phyloP scores from a whole-genome alignment of 2,329 filamentous ascomycete genomes.

The Rugonectria rugulosa region DNA sequence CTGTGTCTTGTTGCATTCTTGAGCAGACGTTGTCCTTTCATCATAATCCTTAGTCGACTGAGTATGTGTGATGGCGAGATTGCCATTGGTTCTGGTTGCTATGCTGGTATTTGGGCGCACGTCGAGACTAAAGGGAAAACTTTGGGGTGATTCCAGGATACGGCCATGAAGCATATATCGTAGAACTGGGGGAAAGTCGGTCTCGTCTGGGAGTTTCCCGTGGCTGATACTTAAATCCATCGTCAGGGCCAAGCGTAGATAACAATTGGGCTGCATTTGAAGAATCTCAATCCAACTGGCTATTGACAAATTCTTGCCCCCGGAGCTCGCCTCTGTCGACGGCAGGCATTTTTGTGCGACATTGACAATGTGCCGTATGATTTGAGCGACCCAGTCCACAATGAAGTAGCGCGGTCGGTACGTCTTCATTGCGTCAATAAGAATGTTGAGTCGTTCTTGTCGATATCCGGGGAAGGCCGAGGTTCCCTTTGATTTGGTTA shows the following conservation, averaged over 20 bases:
- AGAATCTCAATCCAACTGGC: constrained; percentile 32
- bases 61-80: not conserved
- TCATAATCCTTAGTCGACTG: not conserved
- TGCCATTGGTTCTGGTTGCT: not conserved
- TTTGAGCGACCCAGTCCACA: constrained; percentile 34
- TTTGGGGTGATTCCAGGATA: constrained; percentile 1
- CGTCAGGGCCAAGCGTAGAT: constrained; percentile 30
- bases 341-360: constrained; percentile 24
- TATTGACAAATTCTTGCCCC: not conserved
- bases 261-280: constrained; percentile 26
- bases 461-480: constrained; percentile 12
- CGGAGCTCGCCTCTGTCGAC: not conserved
- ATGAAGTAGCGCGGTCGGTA: constrained; percentile 34
- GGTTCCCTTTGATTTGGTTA: not conserved
- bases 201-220: constrained; percentile 33
- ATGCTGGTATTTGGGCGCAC: not conserved
- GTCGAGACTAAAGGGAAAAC: not conserved
- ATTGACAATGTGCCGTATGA: constrained; percentile 31
- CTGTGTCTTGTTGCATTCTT: not conserved
- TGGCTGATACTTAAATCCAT: constrained; percentile 38
- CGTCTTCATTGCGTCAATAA: constrained; percentile 33
- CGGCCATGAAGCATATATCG: constrained; percentile 19
- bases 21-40: not conserved
- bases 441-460: constrained; percentile 31
- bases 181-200: constrained; percentile 30